Base-by-base conservation (phyloP, 345 rosid species). In the Gossypium bickii region DNA sequence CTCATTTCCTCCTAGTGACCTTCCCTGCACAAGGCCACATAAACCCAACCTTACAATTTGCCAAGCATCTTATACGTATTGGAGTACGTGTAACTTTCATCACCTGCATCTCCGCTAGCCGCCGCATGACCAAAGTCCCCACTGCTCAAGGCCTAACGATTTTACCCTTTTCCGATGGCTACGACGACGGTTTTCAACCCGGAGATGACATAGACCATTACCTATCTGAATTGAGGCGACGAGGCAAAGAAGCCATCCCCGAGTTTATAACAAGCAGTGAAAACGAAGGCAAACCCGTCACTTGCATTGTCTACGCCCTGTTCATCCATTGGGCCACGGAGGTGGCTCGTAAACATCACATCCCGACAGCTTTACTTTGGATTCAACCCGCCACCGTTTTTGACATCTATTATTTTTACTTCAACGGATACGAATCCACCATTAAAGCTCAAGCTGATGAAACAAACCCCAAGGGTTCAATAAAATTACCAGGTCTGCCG, bases 11-110 rank as follows among this genome's bases (percentile, higher is more conserved):
- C 27, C 75, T 92, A 0, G 79, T 92, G 22, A 74, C 87, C 1
- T 89, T 52, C 57, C 92, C 93, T 0, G 85, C 83, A 0, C 92
- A 86, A 76, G 97, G 97, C 64, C 96, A 90, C 82, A 77, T 92
- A 20, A 92, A 90, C 79, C 97, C 96, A 0, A 34, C 79, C 34
- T 83, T 89, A 67, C 85, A 85, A 24, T 80, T 90, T 44, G 91
- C 94, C 70, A 87, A 83, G 82, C 85, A 88, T 24, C 85, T 93
- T 52, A 55, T 86, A 27, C 74, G 80, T 71, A 34, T 70, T 3
- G 94, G 97, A 0, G 82, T 77, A 2, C 80, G 47, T 1, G 90
- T 89, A 73, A 92, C 96, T 65, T 81, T 85, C 38, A 63, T 85
- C 52, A 90, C 87, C 27, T 49, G 72, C 2, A 2, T 85, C 79